phyloP scores from a whole-genome alignment of 345 rosid genomes.

The Acer yangbiense region DNA sequence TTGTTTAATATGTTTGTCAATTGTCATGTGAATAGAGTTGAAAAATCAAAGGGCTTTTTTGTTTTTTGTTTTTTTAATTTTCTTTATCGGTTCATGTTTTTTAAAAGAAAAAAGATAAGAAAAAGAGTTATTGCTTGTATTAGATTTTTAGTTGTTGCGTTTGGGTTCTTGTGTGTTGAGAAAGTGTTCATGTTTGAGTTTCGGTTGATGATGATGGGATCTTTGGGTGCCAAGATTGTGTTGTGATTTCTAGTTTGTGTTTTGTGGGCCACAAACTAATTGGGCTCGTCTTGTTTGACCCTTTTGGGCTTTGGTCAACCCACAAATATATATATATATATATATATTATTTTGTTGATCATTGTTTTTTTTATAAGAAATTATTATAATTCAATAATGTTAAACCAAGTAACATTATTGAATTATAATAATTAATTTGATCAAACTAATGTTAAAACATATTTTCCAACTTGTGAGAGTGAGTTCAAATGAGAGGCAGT shows the following conservation, averaged over 20 bases:
- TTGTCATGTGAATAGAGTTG: not conserved
- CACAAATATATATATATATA: no score
- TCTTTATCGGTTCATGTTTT: slow-evolving; percentile 3
- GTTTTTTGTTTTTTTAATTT: no score
- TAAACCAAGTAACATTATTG: no score
- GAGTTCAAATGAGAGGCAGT: no score
- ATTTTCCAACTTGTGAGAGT: no score
- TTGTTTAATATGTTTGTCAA: not conserved
- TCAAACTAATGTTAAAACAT: no score
- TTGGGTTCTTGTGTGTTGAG: slow-evolving; percentile 17
- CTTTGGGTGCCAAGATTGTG: slow-evolving; percentile 21
- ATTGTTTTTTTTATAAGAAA: no score
- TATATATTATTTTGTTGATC: no score
- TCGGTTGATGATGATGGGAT: slow-evolving; percentile 25
- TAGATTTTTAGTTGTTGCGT: not conserved
- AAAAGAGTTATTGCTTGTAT: not conserved
- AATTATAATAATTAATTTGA: no score
- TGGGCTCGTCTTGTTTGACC: not conserved
- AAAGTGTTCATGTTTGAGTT: slow-evolving; percentile 12
- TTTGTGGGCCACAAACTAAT: slow-evolving; percentile 8
- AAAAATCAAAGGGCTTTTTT: not conserved
- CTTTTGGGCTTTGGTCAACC: not conserved
- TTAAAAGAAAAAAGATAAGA: not conserved
- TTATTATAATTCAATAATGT: no score
- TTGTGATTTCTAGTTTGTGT: slow-evolving; percentile 27